Base-by-base conservation (phyloP, 805 yeast genomes). In the Spathaspora passalidarum region DNA sequence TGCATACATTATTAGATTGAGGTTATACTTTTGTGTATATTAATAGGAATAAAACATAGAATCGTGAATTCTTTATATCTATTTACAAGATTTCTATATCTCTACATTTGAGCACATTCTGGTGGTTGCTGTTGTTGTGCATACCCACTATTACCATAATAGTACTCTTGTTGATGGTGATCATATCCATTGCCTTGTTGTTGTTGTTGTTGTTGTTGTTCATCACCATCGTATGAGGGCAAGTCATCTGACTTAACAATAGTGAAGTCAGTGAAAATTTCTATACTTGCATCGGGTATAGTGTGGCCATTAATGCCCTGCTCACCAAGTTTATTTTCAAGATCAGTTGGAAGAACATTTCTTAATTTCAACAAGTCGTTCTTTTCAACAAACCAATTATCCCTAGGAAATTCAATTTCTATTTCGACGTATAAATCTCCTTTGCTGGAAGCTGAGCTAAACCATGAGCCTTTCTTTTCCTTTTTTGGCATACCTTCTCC, bases 401-500 rank as follows among this genome's bases (percentile, higher is more conserved):
- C 95, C 29, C 75, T 73, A 2, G 97, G 97, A 61, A 91, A 90
- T 54, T 82, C 88, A 43, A 91, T 80, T 17, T 79, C 79, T n/a
- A 88, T 63, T 43, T 74, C 78, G 14, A 90, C 71, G 56, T 81
- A 89, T 51, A 90, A 66, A 61, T 87, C 87, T 20, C 97, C 97
- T 38, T 68, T 68, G 43, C 54, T 56, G 2, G 36, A 21, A 49
- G 53, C 57, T 10, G 48, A 59, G 4, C 63, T 49, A 44, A 66
- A 68, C 71, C 74, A 67, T 1, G 53, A 48, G 19, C 42, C 47
- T n/a, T 51, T 41, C 38, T 47, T 47, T n/a, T 55, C 52, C 47
- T 68, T 65, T 4, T 78, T 56, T 0, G 96, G 96, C 95, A 92
- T 88, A 4, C 97, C 97, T 62, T 89, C 96, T 36, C 78, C 77